Evolutionary conservation across 148 eudicot species (phyloP).

Genomic region (Nepenthes mirabilis): DNA sequence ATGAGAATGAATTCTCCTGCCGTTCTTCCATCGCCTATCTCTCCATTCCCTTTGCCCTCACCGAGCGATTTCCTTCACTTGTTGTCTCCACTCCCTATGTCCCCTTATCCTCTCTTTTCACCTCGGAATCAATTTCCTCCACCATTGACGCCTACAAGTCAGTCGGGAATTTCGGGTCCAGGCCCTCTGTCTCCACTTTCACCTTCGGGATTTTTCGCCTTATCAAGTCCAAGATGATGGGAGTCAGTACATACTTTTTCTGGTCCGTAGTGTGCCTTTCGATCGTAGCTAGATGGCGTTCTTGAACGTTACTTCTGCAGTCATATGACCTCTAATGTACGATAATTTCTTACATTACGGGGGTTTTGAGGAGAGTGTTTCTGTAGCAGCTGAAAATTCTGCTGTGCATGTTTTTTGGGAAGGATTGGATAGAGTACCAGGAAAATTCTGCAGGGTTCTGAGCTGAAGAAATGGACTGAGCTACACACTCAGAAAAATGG

Average conservation of each 20-base stretch:
- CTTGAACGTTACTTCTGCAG: too few species aligned
- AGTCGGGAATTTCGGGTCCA: slow-evolving; percentile 45
- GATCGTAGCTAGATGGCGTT: too few species aligned
- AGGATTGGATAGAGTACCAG: too few species aligned
- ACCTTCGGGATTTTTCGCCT: slow-evolving; percentile 38
- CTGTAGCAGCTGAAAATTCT: too few species aligned
- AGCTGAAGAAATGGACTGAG: too few species aligned
- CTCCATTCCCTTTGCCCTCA: slow-evolving; percentile 22
- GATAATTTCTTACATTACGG: too few species aligned
- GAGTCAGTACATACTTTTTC: slow-evolving; percentile 8
- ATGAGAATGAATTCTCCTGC: slow-evolving; percentile 17
- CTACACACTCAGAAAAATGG: too few species aligned
- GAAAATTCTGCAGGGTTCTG: too few species aligned
- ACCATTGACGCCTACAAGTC: slow-evolving; percentile 39
- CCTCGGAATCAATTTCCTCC: slow-evolving; percentile 43
- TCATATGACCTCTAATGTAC: too few species aligned
- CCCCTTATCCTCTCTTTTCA: slow-evolving; percentile 75
- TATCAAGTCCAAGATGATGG: slow-evolving; percentile 58
- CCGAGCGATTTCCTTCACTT: slow-evolving; percentile 53
- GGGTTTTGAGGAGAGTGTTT: too few species aligned
- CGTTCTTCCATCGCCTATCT: slow-evolving; percentile 16
- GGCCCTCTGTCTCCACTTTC: slow-evolving; percentile 39
- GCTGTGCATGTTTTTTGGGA: too few species aligned
- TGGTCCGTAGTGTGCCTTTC: too few species aligned
- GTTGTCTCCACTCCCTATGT: slow-evolving; percentile 57